Conservation (phyloP, 2,329 filamentous ascomycete genomes). For the Pyricularia sp. region DNA sequence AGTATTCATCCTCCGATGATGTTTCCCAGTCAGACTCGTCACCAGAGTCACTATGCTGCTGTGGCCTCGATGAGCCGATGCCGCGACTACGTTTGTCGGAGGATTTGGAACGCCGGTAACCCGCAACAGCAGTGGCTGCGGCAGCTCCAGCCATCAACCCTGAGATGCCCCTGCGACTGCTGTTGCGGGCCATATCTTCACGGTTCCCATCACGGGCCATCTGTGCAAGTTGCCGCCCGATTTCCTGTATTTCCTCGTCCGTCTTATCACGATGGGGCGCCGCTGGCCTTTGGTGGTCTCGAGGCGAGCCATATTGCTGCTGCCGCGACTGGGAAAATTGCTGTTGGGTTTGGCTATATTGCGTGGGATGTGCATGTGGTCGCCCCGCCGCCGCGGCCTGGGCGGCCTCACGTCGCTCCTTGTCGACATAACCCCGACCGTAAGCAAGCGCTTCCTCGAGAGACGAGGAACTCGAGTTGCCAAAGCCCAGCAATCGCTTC, state of each 20-base stretch:
- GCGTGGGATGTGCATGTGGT: background rate
- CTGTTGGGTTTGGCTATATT: slow-evolving; percentile 4
- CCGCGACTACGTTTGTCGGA: slow-evolving; percentile 22
- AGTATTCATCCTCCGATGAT: slow-evolving; percentile 25
- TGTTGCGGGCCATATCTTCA: slow-evolving; percentile 31
- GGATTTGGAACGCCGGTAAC: slow-evolving; percentile 23
- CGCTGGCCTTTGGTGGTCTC: slow-evolving; percentile 4
- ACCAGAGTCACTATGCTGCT: slow-evolving; percentile 19
- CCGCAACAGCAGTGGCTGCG: slow-evolving; percentile 19
- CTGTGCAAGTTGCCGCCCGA: slow-evolving; percentile 41
- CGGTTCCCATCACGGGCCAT: slow-evolving; percentile 37
- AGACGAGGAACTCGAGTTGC: slow-evolving; percentile 40
- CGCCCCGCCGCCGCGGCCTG: slow-evolving; percentile 4
- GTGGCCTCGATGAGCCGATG: slow-evolving; percentile 25
- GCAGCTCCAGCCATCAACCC: slow-evolving; percentile 25
- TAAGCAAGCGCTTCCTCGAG: slow-evolving; percentile 44
- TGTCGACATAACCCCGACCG: slow-evolving; percentile 31
- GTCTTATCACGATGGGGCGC: slow-evolving; percentile 24
- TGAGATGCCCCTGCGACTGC: slow-evolving; percentile 22
- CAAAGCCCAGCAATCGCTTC: slow-evolving; percentile 32
- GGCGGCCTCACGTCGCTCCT: slow-evolving; percentile 8
- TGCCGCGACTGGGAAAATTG: slow-evolving; percentile 6
- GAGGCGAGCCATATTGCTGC: slow-evolving; percentile 6
- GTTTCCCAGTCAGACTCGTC: slow-evolving; percentile 44
- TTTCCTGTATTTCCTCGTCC: slow-evolving; percentile 43